Conservation (phyloP, 192 early-diverging fungal species). For the Dissophora globulifera region DNA sequence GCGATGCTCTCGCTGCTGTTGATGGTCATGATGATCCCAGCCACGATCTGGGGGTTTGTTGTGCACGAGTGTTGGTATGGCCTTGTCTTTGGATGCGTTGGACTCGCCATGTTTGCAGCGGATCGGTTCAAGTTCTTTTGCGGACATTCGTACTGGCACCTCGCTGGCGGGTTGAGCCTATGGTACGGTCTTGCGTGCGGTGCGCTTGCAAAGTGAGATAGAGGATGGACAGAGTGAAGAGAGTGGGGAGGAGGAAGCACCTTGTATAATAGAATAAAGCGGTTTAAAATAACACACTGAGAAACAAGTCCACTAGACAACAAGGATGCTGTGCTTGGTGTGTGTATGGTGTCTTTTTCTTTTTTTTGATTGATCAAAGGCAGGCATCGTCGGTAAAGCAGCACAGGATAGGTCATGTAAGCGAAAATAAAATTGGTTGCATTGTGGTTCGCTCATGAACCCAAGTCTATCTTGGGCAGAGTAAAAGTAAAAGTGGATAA, state of each 20-base stretch:
- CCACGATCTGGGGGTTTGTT: constrained; percentile 44
- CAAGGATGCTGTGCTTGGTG: too few species aligned
- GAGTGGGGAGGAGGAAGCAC: background rate
- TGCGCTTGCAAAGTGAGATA: constrained; percentile 27
- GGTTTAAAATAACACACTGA: too few species aligned
- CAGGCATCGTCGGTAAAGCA: too few species aligned
- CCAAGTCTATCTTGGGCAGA: too few species aligned
- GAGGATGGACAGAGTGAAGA: too few species aligned
- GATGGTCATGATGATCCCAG: constrained; percentile 51
- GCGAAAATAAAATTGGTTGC: too few species aligned
- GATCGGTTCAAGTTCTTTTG: constrained; percentile 49
- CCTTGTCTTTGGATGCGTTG: constrained; percentile 32
- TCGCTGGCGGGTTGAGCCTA: constrained; percentile 39
- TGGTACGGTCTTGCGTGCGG: constrained; percentile 39
- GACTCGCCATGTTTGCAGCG: constrained; percentile 40
- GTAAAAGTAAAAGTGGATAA: too few species aligned
- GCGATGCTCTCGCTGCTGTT: constrained; percentile 52
- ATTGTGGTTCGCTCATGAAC: too few species aligned
- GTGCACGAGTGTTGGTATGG: constrained; percentile 36
- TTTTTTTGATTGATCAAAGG: too few species aligned
- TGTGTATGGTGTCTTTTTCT: too few species aligned
- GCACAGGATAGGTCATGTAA: too few species aligned
- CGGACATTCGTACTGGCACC: constrained; percentile 46
- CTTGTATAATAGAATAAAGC: background rate
- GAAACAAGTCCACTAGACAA: too few species aligned